A percentile compares a stretch with the other conserved stretches of the same genome.
These are phyloP conservation scores for Cyclotella cryptica DNA, from an alignment of 108 stramenopile species.

Conservation along the genomic window DNA sequence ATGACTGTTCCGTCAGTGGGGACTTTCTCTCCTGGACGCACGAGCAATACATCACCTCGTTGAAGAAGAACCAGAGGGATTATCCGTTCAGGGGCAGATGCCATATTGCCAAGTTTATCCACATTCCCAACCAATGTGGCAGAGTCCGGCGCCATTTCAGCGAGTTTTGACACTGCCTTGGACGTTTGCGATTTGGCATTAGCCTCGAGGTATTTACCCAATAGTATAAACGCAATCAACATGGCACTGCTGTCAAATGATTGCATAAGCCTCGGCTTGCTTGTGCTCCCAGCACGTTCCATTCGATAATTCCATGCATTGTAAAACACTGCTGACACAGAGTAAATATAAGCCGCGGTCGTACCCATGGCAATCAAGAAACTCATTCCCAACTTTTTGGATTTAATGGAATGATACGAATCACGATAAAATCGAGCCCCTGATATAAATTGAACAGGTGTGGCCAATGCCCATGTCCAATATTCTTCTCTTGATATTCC, in stretches of 20 bases:
- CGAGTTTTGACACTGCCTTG: constrained; percentile 53
- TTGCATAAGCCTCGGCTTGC: constrained; percentile 51
- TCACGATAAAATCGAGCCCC: constrained; percentile 78
- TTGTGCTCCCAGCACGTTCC: not conserved
- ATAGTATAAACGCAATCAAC: constrained; percentile 74
- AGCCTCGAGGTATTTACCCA: constrained; percentile 85
- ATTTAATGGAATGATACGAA: constrained; percentile 60
- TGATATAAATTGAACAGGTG: constrained; percentile 86
- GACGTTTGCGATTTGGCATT: constrained; percentile 53
- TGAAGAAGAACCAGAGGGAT: constrained; percentile 54
- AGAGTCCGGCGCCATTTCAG: constrained; percentile 55
- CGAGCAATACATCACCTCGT: constrained; percentile 73
- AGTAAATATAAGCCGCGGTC: constrained; percentile 79
- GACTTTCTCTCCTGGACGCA: constrained; percentile 76
- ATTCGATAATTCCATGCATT: constrained; percentile 32
- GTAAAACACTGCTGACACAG: constrained; percentile 57
- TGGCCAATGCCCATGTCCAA: constrained; percentile 67
- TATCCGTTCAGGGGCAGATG: constrained; percentile 27
- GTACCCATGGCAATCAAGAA: constrained; percentile 86
- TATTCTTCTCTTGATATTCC: constrained; percentile 55
- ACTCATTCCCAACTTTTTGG: constrained; percentile 82
- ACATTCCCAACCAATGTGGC: constrained; percentile 55
- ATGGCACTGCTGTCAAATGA: constrained; percentile 81
- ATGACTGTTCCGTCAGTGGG: constrained; percentile 87
- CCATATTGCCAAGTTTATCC: constrained; percentile 14